Evolutionary conservation across 495 filamentous ascomycete species (phyloP).

Genomic region (Astrothelium subdiscretum): DNA sequence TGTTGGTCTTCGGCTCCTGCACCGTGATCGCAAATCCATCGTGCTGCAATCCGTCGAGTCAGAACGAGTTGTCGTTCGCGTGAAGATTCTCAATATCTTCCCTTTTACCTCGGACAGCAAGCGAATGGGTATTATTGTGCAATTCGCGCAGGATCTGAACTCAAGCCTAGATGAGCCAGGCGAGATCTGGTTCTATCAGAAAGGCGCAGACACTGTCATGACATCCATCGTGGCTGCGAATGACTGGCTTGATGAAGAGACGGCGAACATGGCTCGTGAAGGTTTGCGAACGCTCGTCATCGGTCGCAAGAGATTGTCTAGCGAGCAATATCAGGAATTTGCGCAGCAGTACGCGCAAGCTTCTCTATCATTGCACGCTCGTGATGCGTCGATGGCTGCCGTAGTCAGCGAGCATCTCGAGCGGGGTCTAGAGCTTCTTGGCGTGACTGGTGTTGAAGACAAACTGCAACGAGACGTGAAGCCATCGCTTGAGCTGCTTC

Average conservation of each 20-base stretch:
- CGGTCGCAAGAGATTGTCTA: slow-evolving; percentile 69
- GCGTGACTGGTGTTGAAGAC: slow-evolving; percentile 96
- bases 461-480: slow-evolving; percentile 93
- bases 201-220: slow-evolving; percentile 98
- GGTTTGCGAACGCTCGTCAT: slow-evolving; percentile 90
- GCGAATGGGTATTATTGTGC: slow-evolving; percentile 94
- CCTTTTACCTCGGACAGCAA: slow-evolving; percentile 97
- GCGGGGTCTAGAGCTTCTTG: slow-evolving; percentile 77
- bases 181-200: slow-evolving; percentile 98
- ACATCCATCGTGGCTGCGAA: slow-evolving; percentile 81
- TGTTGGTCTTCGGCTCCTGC: slow-evolving; percentile 72
- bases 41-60: slow-evolving; percentile 67
- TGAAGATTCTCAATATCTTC: slow-evolving; percentile 85
- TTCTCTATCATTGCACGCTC: slow-evolving; percentile 61
- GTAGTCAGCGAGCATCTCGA: slow-evolving; percentile 76
- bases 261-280: slow-evolving; percentile 96
- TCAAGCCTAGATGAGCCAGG: slow-evolving; percentile 33
- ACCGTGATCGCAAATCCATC: slow-evolving; percentile 80
- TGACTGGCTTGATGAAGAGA: slow-evolving; percentile 98
- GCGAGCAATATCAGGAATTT: slow-evolving; percentile 70
- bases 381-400: slow-evolving; percentile 69
- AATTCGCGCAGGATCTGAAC: slow-evolving; percentile 48
- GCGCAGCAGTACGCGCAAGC: slow-evolving; percentile 63
- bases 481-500: slow-evolving; percentile 81
- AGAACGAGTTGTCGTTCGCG: slow-evolving; percentile 67